Evolutionary conservation across 768 basidiomycete species (phyloP).

Genomic region (Psilocybe cubensis): DNA sequence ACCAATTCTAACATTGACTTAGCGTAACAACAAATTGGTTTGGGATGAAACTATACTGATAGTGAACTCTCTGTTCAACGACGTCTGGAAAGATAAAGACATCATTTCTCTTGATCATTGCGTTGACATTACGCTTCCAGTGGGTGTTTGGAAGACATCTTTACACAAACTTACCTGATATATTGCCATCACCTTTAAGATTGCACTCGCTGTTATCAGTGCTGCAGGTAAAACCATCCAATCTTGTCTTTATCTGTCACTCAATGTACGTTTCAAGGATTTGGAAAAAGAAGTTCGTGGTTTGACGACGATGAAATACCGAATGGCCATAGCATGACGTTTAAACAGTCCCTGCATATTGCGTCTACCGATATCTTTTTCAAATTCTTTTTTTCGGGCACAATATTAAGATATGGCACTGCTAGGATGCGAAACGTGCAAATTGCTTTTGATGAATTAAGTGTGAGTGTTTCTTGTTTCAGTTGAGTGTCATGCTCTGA

Average conservation of each 20-base stretch:
- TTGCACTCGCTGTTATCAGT: conserved; percentile 7
- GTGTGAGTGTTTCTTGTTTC: neutral
- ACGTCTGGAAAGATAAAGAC: conserved; percentile 47
- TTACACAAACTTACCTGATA: neutral
- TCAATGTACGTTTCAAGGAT: conserved; percentile 31
- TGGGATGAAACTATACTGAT: conserved; percentile 49
- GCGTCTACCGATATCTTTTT: conserved; percentile 35
- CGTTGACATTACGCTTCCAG: conserved; percentile 9
- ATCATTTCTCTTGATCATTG: conserved; percentile 28
- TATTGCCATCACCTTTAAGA: neutral
- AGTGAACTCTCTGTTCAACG: conserved; percentile 42
- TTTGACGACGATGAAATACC: conserved; percentile 35
- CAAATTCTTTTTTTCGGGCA: conserved; percentile 37
- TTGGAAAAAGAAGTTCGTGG: conserved; percentile 51
- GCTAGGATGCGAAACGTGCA: conserved; percentile 27
- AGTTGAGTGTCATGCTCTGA: neutral
- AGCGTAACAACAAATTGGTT: conserved; percentile 49
- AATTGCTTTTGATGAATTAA: conserved; percentile 43
- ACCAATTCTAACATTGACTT: neutral
- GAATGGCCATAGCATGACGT: conserved; percentile 44
- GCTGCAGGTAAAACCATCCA: conserved; percentile 4
- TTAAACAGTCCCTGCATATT: conserved; percentile 45
- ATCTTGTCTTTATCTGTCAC: neutral
- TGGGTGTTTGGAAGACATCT: neutral
- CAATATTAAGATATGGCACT: conserved; percentile 33